These are phyloP conservation scores for Fusarium citri DNA, from an alignment of 2,329 filamentous ascomycete genomes.

Conservation along the genomic window DNA sequence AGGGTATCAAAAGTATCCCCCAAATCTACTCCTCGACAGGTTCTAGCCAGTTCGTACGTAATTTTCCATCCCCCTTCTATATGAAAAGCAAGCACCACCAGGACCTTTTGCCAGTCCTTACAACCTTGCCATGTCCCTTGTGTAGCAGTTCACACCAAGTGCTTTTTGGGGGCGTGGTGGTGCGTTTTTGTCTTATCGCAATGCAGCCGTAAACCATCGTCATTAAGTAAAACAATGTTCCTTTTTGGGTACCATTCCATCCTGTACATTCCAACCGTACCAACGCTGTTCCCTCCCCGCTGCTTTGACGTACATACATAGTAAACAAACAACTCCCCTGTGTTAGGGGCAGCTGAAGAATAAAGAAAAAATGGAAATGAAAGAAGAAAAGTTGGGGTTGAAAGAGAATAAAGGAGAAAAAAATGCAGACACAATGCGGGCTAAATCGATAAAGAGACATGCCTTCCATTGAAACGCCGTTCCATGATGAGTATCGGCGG, in stretches of 20 bases:
- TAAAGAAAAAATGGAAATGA: constrained; percentile 19
- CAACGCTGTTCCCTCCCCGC: constrained; percentile 34
- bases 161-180: constrained; percentile 22
- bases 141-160: constrained; percentile 16
- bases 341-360: constrained; percentile 21
- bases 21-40: constrained; percentile 38
- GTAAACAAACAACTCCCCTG: constrained; percentile 21
- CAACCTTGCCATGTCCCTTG: constrained; percentile 18
- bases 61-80: constrained; percentile 37
- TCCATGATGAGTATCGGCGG: constrained; percentile 42
- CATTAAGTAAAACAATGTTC: constrained; percentile 46
- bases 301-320: constrained; percentile 29
- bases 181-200: constrained; percentile 45
- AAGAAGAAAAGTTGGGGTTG: constrained; percentile 20
- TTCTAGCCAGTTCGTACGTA: constrained; percentile 45
- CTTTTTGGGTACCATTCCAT: constrained; percentile 44
- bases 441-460: constrained; percentile 41
- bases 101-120: constrained; percentile 24
- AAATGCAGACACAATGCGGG: constrained; percentile 43
- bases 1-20: constrained; percentile 41
- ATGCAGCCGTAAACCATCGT: constrained; percentile 49
- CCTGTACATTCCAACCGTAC: constrained; percentile 39
- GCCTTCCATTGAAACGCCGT: constrained; percentile 45
- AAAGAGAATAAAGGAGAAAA: constrained; percentile 27
- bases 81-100: constrained; percentile 36